Base-by-base conservation (phyloP, 495 filamentous ascomycete genomes). In the Thozetella sp. region DNA sequence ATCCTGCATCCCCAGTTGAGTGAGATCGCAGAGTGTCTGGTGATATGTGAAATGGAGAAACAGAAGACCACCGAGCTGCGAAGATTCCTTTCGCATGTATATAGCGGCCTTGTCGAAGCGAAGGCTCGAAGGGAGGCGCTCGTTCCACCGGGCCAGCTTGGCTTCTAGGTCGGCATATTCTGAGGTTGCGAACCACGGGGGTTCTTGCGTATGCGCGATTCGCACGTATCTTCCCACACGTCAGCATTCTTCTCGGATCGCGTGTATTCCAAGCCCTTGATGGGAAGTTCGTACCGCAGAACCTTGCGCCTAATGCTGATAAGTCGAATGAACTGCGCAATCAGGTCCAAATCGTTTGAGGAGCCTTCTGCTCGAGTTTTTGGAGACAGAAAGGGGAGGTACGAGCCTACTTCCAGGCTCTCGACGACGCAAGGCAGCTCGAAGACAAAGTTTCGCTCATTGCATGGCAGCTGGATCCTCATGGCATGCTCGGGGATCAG, bases 401-500 rank as follows among this genome's bases (percentile, higher is more conserved):
- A 48, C 3, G 43, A 48, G 4, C 43, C 43, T 3, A n/a, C 12
- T n/a, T 48, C n/a, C 9, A 56, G 43, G 1, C 43, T 61, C 50
- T 61, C 27, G 13, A 52, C 50, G 3, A 56, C 53, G 37, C 25
- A 56, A 22, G 58, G 19, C 25, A 61, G 48, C 10, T 46, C 20
- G 6, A 61, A 53, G 15, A 46, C 40, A 22, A 61, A 56, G 25
- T 70, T 72, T 1, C 72, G 59, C 30, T 71, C 64, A 52, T 75
- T 69, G 60, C 70, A 67, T 17, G 67, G 64, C 27, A 81, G 56
- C 43, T 76, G 73, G 12, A 76, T 76, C 37, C 73, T 76, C 58
- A 76, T 70, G 30, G 73, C 68, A 15, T 61, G 65, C 30, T 76
- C 73, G 25, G 69, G 59, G 2, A 76, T 61, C 23, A 73, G 51